Conservation (phyloP, 2,329 filamentous ascomycete genomes). For the Penicillium psychrosexuale region DNA sequence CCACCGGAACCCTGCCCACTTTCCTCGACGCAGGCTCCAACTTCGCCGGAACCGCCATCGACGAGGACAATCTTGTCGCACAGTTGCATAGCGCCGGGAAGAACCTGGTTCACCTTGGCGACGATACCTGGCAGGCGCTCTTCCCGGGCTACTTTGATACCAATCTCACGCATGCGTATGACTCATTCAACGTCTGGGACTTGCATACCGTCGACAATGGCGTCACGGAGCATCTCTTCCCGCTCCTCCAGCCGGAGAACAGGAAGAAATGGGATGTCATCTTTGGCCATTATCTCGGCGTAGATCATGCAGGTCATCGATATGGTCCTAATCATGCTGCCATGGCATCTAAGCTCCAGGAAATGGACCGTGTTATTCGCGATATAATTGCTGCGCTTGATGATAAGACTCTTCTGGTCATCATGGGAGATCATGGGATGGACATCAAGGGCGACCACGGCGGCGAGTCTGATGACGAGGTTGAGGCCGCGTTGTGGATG, state of each 20-base stretch:
- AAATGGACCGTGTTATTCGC: conserved; percentile 82
- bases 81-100: conserved; percentile 65
- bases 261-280: conserved; percentile 83
- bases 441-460: conserved; percentile 95
- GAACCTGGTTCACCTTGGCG: conserved; percentile 88
- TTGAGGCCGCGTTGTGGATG: conserved; percentile 96
- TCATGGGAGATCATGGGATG: conserved; percentile 99
- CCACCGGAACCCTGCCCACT: conserved; percentile 89
- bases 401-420: conserved; percentile 80
- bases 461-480: conserved; percentile 95
- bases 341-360: conserved; percentile 83
- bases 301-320: conserved; percentile 94
- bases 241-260: conserved; percentile 66
- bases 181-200: conserved; percentile 98
- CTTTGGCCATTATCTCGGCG: conserved; percentile 88
- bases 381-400: conserved; percentile 70
- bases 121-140: conserved; percentile 92
- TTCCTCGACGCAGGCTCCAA: conserved; percentile 93
- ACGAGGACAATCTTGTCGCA: conserved; percentile 77
- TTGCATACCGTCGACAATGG: conserved; percentile 95
- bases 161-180: conserved; percentile 82
- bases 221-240: conserved; percentile 79
- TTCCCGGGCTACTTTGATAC: conserved; percentile 92
- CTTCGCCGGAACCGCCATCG: conserved; percentile 91
- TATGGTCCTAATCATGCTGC: conserved; percentile 91